phyloP scores from a whole-genome alignment of 371 early-diverging fungal genomes.

The Mortierella sp. region DNA sequence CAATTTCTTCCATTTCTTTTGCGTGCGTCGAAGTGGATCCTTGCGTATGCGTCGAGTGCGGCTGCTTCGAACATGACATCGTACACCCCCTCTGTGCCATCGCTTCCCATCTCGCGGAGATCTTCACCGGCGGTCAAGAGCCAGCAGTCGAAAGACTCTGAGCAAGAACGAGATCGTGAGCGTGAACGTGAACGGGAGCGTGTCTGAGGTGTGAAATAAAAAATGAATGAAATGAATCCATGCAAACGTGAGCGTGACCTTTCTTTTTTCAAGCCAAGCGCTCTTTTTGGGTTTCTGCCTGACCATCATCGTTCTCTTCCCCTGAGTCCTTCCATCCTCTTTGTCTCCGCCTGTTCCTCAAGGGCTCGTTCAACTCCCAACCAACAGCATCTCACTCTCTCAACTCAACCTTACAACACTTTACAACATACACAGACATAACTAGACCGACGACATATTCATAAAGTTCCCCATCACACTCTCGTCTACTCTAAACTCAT shows the following conservation, averaged over 20 bases:
- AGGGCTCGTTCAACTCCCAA: background rate
- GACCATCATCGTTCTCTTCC: no score
- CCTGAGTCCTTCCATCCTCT: no score
- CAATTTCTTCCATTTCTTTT: background rate
- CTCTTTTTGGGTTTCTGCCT: no score
- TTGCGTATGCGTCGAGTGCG: constrained; percentile 50
- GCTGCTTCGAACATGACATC: constrained; percentile 51
- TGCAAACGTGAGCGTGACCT: background rate
- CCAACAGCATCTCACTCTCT: background rate
- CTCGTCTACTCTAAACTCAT: background rate
- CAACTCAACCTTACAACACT: background rate
- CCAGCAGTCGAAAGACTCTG: constrained; percentile 2
- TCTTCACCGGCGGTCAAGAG: constrained; percentile 34
- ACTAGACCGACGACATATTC: background rate
- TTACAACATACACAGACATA: background rate
- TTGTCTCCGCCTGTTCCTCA: background rate
- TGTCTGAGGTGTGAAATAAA: background rate
- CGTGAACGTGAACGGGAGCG: background rate
- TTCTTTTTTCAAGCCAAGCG: no score
- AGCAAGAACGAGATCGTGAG: constrained; percentile 7
- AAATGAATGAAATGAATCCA: background rate
- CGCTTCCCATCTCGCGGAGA: constrained; percentile 44
- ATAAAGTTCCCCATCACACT: background rate
- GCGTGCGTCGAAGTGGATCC: constrained; percentile 40
- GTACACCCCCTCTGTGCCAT: constrained; percentile 52